A percentile compares a stretch with the other conserved stretches of the same genome.
Evolutionary conservation across 2,329 filamentous ascomycete genomes (phyloP).

Genomic region (Keithomyces neogunnii): DNA sequence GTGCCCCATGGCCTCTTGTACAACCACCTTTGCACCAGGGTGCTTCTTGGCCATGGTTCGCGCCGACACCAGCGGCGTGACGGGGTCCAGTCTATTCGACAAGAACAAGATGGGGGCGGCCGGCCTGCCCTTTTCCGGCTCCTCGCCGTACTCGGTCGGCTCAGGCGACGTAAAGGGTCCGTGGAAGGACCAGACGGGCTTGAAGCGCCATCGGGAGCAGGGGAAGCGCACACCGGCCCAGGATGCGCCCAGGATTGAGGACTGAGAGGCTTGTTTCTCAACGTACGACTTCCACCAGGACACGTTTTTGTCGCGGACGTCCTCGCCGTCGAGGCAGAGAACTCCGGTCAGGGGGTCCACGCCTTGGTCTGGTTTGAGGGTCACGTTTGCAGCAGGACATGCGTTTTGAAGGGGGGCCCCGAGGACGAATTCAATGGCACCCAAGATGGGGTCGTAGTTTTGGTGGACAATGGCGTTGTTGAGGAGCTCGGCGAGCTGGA

Average conservation of each 20-base stretch:
- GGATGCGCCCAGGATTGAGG: conserved; percentile 20
- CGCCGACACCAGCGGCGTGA: conserved; percentile 29
- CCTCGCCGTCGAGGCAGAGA: conserved; percentile 27
- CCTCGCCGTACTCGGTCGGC: conserved; percentile 7
- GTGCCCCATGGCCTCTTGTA: conserved; percentile 16
- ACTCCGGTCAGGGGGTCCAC: conserved; percentile 18
- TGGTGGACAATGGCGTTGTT: conserved; percentile 13
- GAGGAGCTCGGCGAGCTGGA: conserved; percentile 7
- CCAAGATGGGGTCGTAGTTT: conserved; percentile 2
- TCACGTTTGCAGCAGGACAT: conserved; percentile 8
- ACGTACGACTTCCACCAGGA: conserved; percentile 23
- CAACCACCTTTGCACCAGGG: conserved; percentile 14
- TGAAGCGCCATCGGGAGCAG: conserved; percentile 30
- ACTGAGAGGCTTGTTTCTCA: conserved; percentile 15
- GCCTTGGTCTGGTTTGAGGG: background rate
- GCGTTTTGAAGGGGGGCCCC: conserved; percentile 15
- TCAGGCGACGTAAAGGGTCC: conserved; percentile 24
- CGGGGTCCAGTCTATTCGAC: conserved; percentile 33
- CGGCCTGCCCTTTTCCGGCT: conserved; percentile 20
- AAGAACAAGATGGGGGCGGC: conserved; percentile 35
- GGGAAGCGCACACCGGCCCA: conserved; percentile 29
- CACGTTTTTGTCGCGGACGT: conserved; percentile 12
- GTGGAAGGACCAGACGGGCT: conserved; percentile 31
- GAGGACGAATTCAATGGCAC: background rate
- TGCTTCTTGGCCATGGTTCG: conserved; percentile 10